These are phyloP conservation scores for Apophysomyces sp. DNA, from an alignment of 371 early-diverging fungal genomes.

Conservation along the genomic window DNA sequence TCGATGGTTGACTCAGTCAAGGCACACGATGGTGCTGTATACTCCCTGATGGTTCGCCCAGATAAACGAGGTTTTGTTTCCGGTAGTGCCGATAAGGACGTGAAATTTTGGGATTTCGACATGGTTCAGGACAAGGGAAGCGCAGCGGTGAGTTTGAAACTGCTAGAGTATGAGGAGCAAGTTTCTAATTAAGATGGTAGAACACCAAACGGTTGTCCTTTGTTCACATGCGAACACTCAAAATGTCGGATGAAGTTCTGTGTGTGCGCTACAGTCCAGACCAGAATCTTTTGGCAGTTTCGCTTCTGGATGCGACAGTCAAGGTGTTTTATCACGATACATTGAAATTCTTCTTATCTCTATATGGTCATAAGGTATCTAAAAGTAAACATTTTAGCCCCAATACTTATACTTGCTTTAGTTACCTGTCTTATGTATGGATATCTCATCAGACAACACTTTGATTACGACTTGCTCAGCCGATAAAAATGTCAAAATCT, in stretches of 20 bases:
- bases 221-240: slow-evolving; percentile 85
- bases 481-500: slow-evolving; percentile 96
- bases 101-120: slow-evolving; percentile 96
- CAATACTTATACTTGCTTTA: slow-evolving; percentile 1
- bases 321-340: slow-evolving; percentile 95
- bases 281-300: slow-evolving; percentile 84
- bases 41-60: slow-evolving; percentile 85
- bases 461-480: slow-evolving; percentile 90
- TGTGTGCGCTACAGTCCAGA: slow-evolving; percentile 85
- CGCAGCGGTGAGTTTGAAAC: background rate
- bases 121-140: slow-evolving; percentile 39
- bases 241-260: slow-evolving; percentile 92
- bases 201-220: slow-evolving; percentile 66
- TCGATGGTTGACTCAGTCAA: slow-evolving; percentile 78
- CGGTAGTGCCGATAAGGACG: slow-evolving; percentile 92
- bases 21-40: slow-evolving; percentile 89
- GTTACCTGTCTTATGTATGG: slow-evolving; percentile 93
- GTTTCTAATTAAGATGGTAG: background rate
- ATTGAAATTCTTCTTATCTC: slow-evolving; percentile 92
- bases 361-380: slow-evolving; percentile 90
- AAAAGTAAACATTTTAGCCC: background rate
- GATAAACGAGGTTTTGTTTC: slow-evolving; percentile 89
- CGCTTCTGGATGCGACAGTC: slow-evolving; percentile 92
- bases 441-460: slow-evolving; percentile 91
- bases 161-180: background rate